Base-by-base conservation (phyloP, 129 eudicot species). In the Logfia minima region DNA sequence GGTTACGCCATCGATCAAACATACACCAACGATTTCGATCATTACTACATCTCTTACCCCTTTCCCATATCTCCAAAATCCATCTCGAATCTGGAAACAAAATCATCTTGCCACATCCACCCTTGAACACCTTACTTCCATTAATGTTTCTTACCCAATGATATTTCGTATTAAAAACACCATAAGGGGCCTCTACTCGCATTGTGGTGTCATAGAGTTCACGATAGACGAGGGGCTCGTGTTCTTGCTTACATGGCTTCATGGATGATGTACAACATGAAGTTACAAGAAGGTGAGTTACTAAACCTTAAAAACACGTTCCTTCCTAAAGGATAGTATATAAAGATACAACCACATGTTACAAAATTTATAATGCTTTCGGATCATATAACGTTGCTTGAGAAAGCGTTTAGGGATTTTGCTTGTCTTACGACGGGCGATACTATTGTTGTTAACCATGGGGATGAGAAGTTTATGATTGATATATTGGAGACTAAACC, bases 271-370 rank as follows among this genome's bases (percentile, higher is more conserved):
- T 32, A 56, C 16, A 72, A 55, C 53, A 0, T 72, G 53, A 45
- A 72, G 1, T 8, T 72, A 22, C 52, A 56, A 4, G 45, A 55
- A 19, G 51, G 77, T n/a, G 66, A 56, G 18, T 22, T 55, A 0
- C 53, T 72, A 0, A 72, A 72, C 5, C 55, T 72, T 35, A 62
- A 26, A 13, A 61, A 69, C 70, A 13, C 37, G 0, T 16, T 1
- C 9, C 82, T 84, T 4, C 67, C 79, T 4, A 77, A 72, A 61
- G 88, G 65, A 1, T 52, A 24, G 4, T 78, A 21, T 66, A 67
- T 85, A 3, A 85, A 85, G 67, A 29, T 85, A 19, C 85, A 85
- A 35, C 85, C 88, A 0, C 88, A 85, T 52, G 76, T 23, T 2
- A 61, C 71, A 4, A 48, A 74, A 22, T 81, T 85, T 32, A 18